Base-by-base conservation (phyloP, 2,329 filamentous ascomycete genomes). In the Blastomyces parvus region DNA sequence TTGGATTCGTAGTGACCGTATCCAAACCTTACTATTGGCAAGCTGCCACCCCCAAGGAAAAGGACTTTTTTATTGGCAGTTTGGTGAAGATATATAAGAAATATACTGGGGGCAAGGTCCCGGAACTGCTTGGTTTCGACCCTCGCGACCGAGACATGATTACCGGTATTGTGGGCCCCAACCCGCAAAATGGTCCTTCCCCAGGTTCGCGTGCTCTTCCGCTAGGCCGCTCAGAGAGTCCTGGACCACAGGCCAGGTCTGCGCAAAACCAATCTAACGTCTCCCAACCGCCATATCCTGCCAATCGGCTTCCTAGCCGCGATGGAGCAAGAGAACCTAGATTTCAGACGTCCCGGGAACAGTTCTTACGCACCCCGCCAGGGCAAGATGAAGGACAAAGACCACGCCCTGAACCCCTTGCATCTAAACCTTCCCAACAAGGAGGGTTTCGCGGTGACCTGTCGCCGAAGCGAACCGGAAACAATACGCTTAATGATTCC, bases 1-100 rank as follows among this genome's bases (percentile, higher is more conserved):
- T 86, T 55, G 94, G 94, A 19, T 97, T 99, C 72, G 81, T 88
- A 33, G 90, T 97, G 60, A 94, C 88, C 1, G 84, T 99, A 36
- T 88, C 89, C 33, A 99, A 99, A 75, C 89, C 91, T 0, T 99
- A 99, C 77, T 99, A 94, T 75, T 99, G 94, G 94, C 86, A 96
- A 75, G 91, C 94, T 42, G 87, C 91, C 67, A 94, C 90, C 0
- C 84, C 90, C 61, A 97, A 97, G 79, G 94, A 99, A 78, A 97
- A 97, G 81, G 93, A 96, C 73, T 97, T 97, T 78, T 99, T 99
- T 76, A 94, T 99, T 71, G 91, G 90, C 42, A 97, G 92, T 75
- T 78, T 97, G 69, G 86, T 97, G 72, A 99, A 97, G 77, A 97
- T 99, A 68, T 99, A 90, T 74, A 87, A 87, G 70, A 99, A 97